A percentile compares a stretch with the other conserved stretches of the same genome.
phyloP scores from a whole-genome alignment of 495 filamentous ascomycete genomes.

The Pseudevernia furfuracea region DNA sequence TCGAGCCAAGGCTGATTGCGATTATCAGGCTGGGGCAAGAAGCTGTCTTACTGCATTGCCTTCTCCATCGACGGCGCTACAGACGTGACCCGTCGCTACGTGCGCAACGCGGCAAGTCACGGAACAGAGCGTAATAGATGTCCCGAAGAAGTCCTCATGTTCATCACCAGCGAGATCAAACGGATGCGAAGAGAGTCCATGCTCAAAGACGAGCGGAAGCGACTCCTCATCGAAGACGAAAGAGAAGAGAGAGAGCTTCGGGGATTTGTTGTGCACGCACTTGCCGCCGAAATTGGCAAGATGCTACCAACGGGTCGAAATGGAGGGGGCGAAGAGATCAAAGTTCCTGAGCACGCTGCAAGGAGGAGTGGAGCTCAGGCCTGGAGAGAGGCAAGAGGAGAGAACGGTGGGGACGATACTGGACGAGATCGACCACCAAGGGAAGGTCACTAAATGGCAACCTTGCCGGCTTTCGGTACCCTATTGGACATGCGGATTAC shows the following conservation, averaged over 20 bases:
- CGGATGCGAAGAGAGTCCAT: constrained; percentile 69
- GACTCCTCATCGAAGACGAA: constrained; percentile 81
- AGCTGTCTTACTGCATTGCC: constrained; percentile 92
- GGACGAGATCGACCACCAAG: constrained; percentile 10
- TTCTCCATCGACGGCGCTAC: constrained; percentile 93
- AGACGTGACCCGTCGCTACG: constrained; percentile 93
- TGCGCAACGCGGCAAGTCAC: constrained; percentile 68
- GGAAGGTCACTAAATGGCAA: constrained; percentile 8
- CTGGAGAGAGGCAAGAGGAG: constrained; percentile 25
- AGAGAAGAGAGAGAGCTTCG: constrained; percentile 79
- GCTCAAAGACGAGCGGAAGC: constrained; percentile 69
- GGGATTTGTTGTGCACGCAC: constrained; percentile 61
- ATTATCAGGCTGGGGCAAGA: constrained; percentile 69
- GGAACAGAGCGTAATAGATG: constrained; percentile 63
- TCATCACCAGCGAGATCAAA: constrained; percentile 84
- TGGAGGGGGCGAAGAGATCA: constrained; percentile 18
- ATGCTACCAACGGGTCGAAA: constrained; percentile 35
- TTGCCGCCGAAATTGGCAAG: constrained; percentile 55
- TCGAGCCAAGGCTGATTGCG: constrained; percentile 18
- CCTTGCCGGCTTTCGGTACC: not conserved
- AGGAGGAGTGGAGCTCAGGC: constrained; percentile 18
- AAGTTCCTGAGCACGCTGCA: constrained; percentile 16
- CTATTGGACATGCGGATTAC: not conserved
- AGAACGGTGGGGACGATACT: constrained; percentile 7
- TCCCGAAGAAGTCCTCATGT: constrained; percentile 82